Evolutionary conservation across 345 rosid species (phyloP).

Genomic region (Pistacia integerrima): DNA sequence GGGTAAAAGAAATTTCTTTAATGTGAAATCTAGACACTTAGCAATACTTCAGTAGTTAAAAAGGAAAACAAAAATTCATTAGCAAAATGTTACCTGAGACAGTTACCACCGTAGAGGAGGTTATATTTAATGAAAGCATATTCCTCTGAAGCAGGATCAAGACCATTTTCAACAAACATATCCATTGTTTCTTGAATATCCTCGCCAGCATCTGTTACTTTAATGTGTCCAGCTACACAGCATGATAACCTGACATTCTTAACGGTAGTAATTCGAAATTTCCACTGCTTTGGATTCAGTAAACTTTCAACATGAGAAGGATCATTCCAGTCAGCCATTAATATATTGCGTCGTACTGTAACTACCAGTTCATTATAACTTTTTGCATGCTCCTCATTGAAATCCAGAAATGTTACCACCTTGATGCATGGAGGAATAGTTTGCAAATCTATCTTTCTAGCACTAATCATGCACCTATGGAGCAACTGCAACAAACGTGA

Average conservation of each 20-base stretch:
- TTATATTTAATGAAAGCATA: constrained; percentile 62
- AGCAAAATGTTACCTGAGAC: constrained; percentile 61
- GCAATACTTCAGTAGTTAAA: constrained; percentile 10
- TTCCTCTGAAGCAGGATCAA: constrained; percentile 65
- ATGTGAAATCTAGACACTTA: constrained; percentile 1
- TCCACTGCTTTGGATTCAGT: constrained; percentile 96
- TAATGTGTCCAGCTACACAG: constrained; percentile 96
- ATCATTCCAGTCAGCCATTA: constrained; percentile 99
- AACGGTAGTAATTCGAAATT: constrained; percentile 68
- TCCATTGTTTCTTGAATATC: constrained; percentile 99
- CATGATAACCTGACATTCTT: constrained; percentile 89
- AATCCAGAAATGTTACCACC: constrained; percentile 70
- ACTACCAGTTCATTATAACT: constrained; percentile 94
- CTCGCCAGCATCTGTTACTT: constrained; percentile 77
- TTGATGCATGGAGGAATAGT: constrained; percentile 94
- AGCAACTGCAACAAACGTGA: constrained; percentile 72
- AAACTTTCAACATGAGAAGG: constrained; percentile 98
- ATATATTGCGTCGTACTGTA: constrained; percentile 85
- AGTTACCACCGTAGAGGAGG: constrained; percentile 81
- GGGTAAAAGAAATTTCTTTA: not conserved
- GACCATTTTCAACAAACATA: constrained; percentile 57
- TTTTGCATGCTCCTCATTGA: constrained; percentile 78
- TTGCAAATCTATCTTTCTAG: constrained; percentile 84
- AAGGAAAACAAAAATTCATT: constrained; percentile 9
- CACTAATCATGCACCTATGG: constrained; percentile 87